Evolutionary conservation across 805 yeast species (phyloP).

Genomic region (Wickerhamomyces silvicola): DNA sequence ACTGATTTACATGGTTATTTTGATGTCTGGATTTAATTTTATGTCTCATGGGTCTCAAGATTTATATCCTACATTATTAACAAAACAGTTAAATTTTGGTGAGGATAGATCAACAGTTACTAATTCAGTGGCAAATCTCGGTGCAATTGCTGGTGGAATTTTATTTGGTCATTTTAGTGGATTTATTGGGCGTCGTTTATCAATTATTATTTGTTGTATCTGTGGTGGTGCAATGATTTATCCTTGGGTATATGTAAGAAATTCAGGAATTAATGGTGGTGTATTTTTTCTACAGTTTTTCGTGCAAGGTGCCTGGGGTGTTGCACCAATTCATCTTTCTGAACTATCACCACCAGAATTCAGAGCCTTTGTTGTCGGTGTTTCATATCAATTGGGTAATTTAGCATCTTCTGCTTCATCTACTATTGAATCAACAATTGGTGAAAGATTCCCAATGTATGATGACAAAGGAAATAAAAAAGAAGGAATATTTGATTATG

Average conservation of each 20-base stretch:
- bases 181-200: conserved; percentile 48
- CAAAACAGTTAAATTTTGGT: conserved; percentile 38
- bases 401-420: conserved; percentile 61
- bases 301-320: conserved; percentile 70
- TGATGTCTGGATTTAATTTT: conserved; percentile 61
- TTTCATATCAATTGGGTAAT: conserved; percentile 63
- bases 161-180: conserved; percentile 49
- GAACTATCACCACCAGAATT: conserved; percentile 59
- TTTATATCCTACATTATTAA: conserved; percentile 49
- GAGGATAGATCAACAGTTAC: conserved; percentile 44
- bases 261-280: conserved; percentile 47
- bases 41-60: conserved; percentile 62
- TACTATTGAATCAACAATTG: conserved; percentile 61
- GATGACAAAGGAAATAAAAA: conserved; percentile 25
- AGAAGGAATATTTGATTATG: conserved; percentile 36
- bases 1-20: conserved; percentile 46
- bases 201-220: conserved; percentile 45
- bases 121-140: conserved; percentile 50
- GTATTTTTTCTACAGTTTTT: conserved; percentile 56
- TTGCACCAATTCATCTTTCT: conserved; percentile 53
- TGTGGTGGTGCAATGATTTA: conserved; percentile 56
- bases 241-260: conserved; percentile 52
- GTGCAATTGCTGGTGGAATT: conserved; percentile 53
- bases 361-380: conserved; percentile 58
- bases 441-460: conserved; percentile 43